phyloP scores from a whole-genome alignment of 192 early-diverging fungal species.

The Glomus cerebriforme region DNA sequence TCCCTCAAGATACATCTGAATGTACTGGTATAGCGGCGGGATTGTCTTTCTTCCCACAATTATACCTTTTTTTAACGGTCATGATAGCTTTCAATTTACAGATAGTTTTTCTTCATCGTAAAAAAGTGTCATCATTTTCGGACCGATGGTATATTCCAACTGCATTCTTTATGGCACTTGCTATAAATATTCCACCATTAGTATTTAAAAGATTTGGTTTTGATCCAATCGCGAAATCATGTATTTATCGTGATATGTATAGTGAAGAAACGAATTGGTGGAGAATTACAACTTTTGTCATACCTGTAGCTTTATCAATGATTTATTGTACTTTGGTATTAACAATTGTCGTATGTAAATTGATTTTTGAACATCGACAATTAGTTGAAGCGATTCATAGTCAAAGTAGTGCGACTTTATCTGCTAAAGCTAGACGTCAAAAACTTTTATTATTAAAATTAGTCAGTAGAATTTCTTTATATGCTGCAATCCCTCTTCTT shows the following conservation, averaged over 20 bases:
- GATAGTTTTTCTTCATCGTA: slow-evolving; percentile 21
- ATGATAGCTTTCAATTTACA: slow-evolving; percentile 29
- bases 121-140: slow-evolving; percentile 23
- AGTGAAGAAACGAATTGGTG: neutral
- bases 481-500: slow-evolving; percentile 14
- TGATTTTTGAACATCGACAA: slow-evolving; percentile 17
- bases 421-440: neutral
- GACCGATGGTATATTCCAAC: slow-evolving; percentile 12
- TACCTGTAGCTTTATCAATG: slow-evolving; percentile 7
- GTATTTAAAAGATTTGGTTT: slow-evolving; percentile 6
- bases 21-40: neutral
- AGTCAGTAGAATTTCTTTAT: slow-evolving; percentile 17
- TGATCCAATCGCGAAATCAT: neutral
- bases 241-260: neutral
- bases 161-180: neutral
- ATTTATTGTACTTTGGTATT: slow-evolving; percentile 14
- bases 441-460: slow-evolving; percentile 16
- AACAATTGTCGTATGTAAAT: neutral
- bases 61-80: slow-evolving; percentile 13
- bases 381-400: neutral
- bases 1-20: neutral
- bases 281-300: slow-evolving; percentile 5
- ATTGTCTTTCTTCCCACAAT: slow-evolving; percentile 16
- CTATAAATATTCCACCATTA: slow-evolving; percentile 12
- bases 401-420: neutral